Base-by-base conservation (phyloP, 139 green algal species). In the Chlorella vulgaris region DNA sequence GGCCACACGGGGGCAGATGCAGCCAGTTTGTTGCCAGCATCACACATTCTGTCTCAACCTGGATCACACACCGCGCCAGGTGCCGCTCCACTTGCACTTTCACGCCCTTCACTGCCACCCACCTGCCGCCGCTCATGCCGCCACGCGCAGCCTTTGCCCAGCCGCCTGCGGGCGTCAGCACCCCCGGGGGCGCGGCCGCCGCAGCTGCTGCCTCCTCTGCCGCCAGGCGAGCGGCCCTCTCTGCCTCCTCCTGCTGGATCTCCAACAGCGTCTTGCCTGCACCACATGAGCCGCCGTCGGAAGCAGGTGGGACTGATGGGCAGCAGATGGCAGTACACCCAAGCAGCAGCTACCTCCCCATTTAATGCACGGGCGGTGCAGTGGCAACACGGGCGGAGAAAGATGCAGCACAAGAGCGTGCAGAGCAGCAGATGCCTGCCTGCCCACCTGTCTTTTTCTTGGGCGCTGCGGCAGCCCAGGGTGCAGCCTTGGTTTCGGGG, bases 231-330 rank as follows among this genome's bases (percentile, higher is more conserved):
- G 84, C 87, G 4, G 88, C 88, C 2, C 74, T 69, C 39, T 69
- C 80, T 26, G 88, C 91, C 84, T 97, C 93, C 85, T 97, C 92
- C 78, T 89, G 76, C 80, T 95, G 89, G 69, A 97, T 96, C 53
- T 96, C 90, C 1, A 83, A 42, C 40, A 97, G 89, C 18, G 88
- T 91, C 83, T 92, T 92, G 22, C 40, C 71, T n/a, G 78, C 70
- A 65, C 24, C 33, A 70, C 19, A n/a, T n/a, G n/a, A n/a, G 24
- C 21, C 31, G 8, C 33, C 7, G 22, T 39, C 40, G 50, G 65
- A 36, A 67, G 31, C 21, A n/a, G 31, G 61, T 40, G 19, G 31
- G 65, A 4, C 65, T 50, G 33, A 24, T 43, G 26, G 55, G 47
- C 13, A 55, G 47, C 47, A 55, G 10, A 15, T 55, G 10, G 47